Evolutionary conservation across 768 basidiomycete species (phyloP), one percentile per base, ranked within the genome.

Genomic region (Aureoboletus auriporus): DNA sequence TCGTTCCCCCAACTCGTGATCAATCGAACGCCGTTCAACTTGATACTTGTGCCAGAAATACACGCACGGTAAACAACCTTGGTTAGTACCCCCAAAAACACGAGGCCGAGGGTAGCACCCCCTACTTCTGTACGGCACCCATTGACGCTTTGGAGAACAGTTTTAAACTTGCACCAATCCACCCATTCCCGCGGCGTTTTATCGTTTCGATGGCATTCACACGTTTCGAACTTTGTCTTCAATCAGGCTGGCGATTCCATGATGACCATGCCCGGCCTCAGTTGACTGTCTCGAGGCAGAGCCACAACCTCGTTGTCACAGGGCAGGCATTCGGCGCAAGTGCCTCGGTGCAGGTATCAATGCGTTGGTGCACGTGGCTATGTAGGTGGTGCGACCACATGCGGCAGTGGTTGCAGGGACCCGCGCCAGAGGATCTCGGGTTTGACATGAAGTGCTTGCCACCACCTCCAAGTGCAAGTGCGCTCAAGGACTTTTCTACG

Each of bases 321-420:
- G 61, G 49, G n/a, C 61, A 61, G 55, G 60, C 61, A 17, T 61
- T 61, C 14, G 60, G 60, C 5, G 61, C 58, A 0, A 36, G 52
- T n/a, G 61, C 49, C 31, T 54, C 61, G 13, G 61, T 54, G 34
- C 43, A 47, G 36, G n/a, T 61, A 27, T 54, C 49, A 45, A 4
- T 63, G 50, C 45, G 50, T 6, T 61, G 61, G 61, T 61, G 58
- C 55, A 51, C 61, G 27, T 60, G 57, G 58, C 6, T 60, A 26
- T 49, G 20, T n/a, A 49, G 36, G 46, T 41, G 52, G 52, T 61
- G 39, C 44, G 47, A 45, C 35, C 14, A 16, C 45, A 31, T 54
- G 16, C 14, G 51, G 23, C 42, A 42, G 17, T 17, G 38, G 38
- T n/a, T 60, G 26, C 50, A 43, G 8, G 20, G 20, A 23, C 20